These are phyloP conservation scores for Fusarium sp. DNA, from an alignment of 2,329 filamentous ascomycete species.

Conservation along the genomic window DNA sequence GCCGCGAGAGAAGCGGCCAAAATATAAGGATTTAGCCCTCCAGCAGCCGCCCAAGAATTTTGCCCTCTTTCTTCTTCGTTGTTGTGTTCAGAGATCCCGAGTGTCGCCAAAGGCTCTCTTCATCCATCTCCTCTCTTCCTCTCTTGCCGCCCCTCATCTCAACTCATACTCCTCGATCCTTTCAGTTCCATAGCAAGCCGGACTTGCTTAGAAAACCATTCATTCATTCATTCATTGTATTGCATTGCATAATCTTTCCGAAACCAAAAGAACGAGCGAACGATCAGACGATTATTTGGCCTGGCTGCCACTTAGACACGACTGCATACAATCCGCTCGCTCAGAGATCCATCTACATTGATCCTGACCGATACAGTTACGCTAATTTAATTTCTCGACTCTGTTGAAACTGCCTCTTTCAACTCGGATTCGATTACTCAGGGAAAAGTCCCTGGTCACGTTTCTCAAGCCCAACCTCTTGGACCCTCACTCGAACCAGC, in stretches of 20 bases:
- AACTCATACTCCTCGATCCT: slow-evolving; percentile 39
- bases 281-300: slow-evolving; percentile 28
- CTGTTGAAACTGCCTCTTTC: slow-evolving; percentile 37
- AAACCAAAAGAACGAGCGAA: slow-evolving; percentile 33
- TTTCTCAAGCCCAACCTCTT: slow-evolving; percentile 41
- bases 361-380: slow-evolving; percentile 39
- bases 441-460: slow-evolving; percentile 24
- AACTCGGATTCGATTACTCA: slow-evolving; percentile 28
- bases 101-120: slow-evolving; percentile 59
- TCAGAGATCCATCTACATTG: slow-evolving; percentile 39
- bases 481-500: background rate
- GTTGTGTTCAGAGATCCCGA: slow-evolving; percentile 57
- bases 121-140: slow-evolving; percentile 45
- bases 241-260: slow-evolving; percentile 27
- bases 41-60: slow-evolving; percentile 53
- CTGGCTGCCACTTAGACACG: slow-evolving; percentile 40
- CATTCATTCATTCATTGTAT: slow-evolving; percentile 61
- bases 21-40: slow-evolving; percentile 67
- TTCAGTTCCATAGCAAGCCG: slow-evolving; percentile 64
- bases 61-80: slow-evolving; percentile 52
- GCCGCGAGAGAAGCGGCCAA: slow-evolving; percentile 56
- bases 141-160: slow-evolving; percentile 48
- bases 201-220: slow-evolving; percentile 64
- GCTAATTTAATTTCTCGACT: slow-evolving; percentile 47
- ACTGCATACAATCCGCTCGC: slow-evolving; percentile 35